phyloP scores from a whole-genome alignment of 2,329 filamentous ascomycete genomes.

The Botryotinia narcissicola region DNA sequence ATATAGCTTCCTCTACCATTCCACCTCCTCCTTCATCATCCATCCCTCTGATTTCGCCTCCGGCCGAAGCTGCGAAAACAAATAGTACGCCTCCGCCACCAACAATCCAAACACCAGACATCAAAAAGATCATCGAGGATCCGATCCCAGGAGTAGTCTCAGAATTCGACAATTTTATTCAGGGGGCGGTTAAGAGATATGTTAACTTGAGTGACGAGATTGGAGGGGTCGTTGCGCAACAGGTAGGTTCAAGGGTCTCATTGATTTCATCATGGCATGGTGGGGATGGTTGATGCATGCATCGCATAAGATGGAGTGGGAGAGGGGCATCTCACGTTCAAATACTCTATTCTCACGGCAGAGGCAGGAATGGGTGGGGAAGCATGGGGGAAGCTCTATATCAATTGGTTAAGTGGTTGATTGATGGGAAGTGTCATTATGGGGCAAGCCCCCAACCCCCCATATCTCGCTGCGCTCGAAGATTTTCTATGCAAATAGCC shows the following conservation, averaged over 20 bases:
- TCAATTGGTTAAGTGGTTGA: background rate
- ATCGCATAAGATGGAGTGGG: background rate
- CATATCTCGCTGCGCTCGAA: background rate
- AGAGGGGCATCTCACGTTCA: background rate
- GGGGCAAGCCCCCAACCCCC: background rate
- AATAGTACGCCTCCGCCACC: slow-evolving; percentile 41
- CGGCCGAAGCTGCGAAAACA: slow-evolving; percentile 44
- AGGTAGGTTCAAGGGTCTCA: slow-evolving; percentile 52
- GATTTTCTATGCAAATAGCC: background rate
- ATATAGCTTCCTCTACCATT: slow-evolving; percentile 78
- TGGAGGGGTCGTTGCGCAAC: slow-evolving; percentile 74
- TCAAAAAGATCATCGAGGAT: slow-evolving; percentile 45
- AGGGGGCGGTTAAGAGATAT: slow-evolving; percentile 72
- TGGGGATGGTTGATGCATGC: background rate
- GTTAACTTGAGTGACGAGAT: slow-evolving; percentile 74
- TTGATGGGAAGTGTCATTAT: background rate
- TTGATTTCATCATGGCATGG: background rate
- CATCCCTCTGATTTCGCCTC: slow-evolving; percentile 28
- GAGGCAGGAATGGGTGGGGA: background rate
- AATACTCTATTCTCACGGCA: background rate
- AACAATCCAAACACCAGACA: background rate
- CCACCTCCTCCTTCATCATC: slow-evolving; percentile 48
- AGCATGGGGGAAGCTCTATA: background rate
- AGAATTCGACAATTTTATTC: slow-evolving; percentile 81
- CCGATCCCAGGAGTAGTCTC: slow-evolving; percentile 72